These are phyloP conservation scores for Cenchrus fungigraminus DNA, from an alignment of 176 grass and related monocot genomes.

Conservation along the genomic window DNA sequence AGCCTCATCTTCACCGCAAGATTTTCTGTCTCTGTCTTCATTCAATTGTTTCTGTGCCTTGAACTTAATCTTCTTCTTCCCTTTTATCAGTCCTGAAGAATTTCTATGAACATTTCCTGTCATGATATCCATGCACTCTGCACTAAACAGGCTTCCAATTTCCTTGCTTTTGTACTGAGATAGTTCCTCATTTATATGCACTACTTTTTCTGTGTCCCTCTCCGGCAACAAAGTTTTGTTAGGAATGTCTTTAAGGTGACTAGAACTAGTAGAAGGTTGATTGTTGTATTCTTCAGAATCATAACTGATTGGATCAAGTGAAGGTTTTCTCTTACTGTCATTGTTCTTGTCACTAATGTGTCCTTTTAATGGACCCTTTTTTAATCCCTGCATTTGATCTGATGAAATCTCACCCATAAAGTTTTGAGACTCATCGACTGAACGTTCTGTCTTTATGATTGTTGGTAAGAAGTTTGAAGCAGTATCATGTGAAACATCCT, in stretches of 20 bases:
- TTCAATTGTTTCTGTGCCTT: constrained; percentile 51
- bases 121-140: constrained; percentile 23
- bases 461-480: constrained; percentile 33
- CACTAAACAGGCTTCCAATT: constrained; percentile 35
- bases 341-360: constrained; percentile 22
- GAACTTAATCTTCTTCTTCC: constrained; percentile 62
- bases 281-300: constrained; percentile 37
- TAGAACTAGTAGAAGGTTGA: constrained; percentile 29
- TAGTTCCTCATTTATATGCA: constrained; percentile 40
- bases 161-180: constrained; percentile 45
- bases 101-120: constrained; percentile 40
- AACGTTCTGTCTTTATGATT: constrained; percentile 38
- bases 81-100: constrained; percentile 43
- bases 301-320: constrained; percentile 32
- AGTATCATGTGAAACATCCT: constrained; percentile 42
- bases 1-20: constrained; percentile 26
- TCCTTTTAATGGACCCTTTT: constrained; percentile 37
- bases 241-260: constrained; percentile 45
- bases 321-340: constrained; percentile 35
- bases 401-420: not conserved
- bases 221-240: constrained; percentile 31
- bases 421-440: constrained; percentile 23
- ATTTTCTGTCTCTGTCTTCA: constrained; percentile 38
- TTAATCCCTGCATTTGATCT: constrained; percentile 46
- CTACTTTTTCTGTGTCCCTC: constrained; percentile 37